Evolutionary conservation across 108 stramenopile species (phyloP), one percentile per base, ranked within the genome.

Genomic region (Skeletonema grethae): DNA sequence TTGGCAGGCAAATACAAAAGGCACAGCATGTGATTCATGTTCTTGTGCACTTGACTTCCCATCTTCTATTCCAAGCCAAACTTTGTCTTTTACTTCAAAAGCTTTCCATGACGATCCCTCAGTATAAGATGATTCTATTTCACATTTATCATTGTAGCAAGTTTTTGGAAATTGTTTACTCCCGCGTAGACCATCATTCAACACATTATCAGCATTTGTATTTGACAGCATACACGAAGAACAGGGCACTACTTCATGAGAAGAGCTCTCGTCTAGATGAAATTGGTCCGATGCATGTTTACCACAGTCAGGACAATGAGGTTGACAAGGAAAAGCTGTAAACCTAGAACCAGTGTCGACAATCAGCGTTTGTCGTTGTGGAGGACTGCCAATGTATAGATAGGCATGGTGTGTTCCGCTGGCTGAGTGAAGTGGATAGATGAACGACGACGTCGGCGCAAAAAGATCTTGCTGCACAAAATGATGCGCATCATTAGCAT

Each of bases 1-100:
- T 73, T 97, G 96, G 77, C 98, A 99, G 3, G 97, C 98, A 84
- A 99, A 99, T 32, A 91, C 77, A 79, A 97, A 94, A 5, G 84
- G 79, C 10, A 92, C 58, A 3, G 92, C 80, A 28, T 76, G 58
- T 72, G 35, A 30, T 20, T 34, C 34, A 41, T 79, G 70, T 43
- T 76, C 69, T 50, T 31, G 5, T 13, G 32, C 2, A 36, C 79
- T 80, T 28, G 55, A 7, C 30, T 30, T 32, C 32, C 3, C 3
- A 9, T 70, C 68, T 59, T 70, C 41, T 16, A 16, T 67, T n/a
- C 87, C 90, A 35, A 94, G 66, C 87, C 86, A 89, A 9, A 94
- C 86, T 9, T 87, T 73, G 66, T 94, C 93, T 63, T 83, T 83
- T 4, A 92, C 79, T 83, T 94, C 90, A 57, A 77, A 80, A 31